phyloP scores from a whole-genome alignment of 2,329 filamentous ascomycete genomes.

The Fusarium sp. region DNA sequence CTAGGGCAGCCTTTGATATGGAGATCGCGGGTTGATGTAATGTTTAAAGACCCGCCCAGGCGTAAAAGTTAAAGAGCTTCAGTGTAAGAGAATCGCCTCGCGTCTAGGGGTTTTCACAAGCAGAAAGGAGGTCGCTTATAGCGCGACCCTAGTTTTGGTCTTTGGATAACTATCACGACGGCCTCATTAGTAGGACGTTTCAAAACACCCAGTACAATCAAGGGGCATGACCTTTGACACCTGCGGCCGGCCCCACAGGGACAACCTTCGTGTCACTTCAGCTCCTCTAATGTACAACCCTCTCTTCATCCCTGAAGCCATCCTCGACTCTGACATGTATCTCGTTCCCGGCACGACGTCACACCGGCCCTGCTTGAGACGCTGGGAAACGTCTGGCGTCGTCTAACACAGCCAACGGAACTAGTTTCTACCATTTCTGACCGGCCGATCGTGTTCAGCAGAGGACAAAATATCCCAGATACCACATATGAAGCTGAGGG shows the following conservation, averaged over 20 bases:
- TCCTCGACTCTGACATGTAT: not conserved
- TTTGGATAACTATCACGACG: not conserved
- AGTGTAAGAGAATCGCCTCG: not conserved
- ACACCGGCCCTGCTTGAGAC: conserved; percentile 13
- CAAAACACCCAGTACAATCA: not conserved
- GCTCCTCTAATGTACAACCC: not conserved
- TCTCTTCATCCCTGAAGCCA: not conserved
- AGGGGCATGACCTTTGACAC: not conserved
- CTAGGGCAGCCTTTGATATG: not conserved
- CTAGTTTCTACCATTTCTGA: not conserved
- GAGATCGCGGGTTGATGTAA: not conserved
- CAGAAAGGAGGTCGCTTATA: too few species aligned
- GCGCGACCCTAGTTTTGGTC: not conserved
- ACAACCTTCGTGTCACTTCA: not conserved
- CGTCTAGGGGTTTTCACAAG: not conserved
- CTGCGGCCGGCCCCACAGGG: not conserved
- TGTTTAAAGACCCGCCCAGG: not conserved
- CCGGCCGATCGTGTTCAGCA: not conserved
- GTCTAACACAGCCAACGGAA: not conserved
- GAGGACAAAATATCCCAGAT: not conserved
- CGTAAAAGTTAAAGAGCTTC: not conserved
- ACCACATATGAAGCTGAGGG: not conserved
- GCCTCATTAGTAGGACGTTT: not conserved
- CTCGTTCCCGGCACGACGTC: conserved; percentile 10
- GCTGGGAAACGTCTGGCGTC: not conserved